phyloP scores from a whole-genome alignment of 192 early-diverging fungal genomes.

The Diversispora epigaea region DNA sequence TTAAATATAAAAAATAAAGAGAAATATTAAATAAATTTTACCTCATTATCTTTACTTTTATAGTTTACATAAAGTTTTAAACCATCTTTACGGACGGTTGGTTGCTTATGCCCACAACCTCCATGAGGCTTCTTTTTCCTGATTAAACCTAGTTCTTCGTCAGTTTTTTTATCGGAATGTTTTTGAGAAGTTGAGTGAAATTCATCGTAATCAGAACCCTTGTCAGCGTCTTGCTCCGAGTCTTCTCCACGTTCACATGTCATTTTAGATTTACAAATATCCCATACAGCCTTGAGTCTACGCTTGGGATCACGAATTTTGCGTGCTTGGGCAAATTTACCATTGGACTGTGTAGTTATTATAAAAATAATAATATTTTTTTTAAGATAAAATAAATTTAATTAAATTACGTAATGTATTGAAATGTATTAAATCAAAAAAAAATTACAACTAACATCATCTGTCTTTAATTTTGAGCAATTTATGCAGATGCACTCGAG shows the following conservation, averaged over 20 bases:
- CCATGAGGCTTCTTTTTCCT: conserved; percentile 70
- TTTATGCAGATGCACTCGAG: conserved; percentile 94
- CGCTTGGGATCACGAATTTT: conserved; percentile 66
- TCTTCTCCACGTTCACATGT: conserved; percentile 78
- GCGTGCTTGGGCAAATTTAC: conserved; percentile 63
- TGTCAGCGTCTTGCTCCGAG: conserved; percentile 53
- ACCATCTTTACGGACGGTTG: conserved; percentile 77
- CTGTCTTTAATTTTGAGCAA: conserved; percentile 92
- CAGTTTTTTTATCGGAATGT: conserved; percentile 11
- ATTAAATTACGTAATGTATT: neutral
- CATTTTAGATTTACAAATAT: conserved; percentile 79
- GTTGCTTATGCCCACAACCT: conserved; percentile 85
- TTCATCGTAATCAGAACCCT: neutral
- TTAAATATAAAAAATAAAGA: neutral
- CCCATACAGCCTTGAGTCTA: conserved; percentile 84
- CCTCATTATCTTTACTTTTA: conserved; percentile 41
- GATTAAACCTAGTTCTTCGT: conserved; percentile 44
- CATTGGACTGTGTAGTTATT: conserved; percentile 51
- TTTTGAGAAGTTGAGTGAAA: neutral
- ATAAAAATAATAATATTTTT: neutral
- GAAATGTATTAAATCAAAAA: neutral
- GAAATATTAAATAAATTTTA: conserved; percentile 14
- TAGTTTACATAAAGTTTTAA: conserved; percentile 64
- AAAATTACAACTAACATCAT: conserved; percentile 54
- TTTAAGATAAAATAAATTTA: too few species aligned